Base-by-base conservation (phyloP, 129 eudicot species). In the Erigeron canadensis region DNA sequence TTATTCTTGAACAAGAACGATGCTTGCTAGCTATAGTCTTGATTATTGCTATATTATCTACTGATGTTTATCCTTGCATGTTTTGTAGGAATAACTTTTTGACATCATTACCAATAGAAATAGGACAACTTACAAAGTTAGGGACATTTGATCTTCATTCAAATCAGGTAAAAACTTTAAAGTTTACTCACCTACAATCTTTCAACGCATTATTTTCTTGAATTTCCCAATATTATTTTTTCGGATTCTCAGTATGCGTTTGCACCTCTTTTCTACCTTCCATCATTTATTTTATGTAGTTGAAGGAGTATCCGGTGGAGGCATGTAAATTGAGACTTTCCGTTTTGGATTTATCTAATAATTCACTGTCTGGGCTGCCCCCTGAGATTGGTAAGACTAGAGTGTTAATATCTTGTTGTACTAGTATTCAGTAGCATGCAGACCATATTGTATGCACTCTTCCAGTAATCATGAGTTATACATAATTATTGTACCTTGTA, bases 61-160 rank as follows among this genome's bases (percentile, higher is more conserved):
- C 40, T 41, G 62, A 69, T 63, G 9, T 47, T 71, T 62, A 42
- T 67, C 34, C 65, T 46, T 55, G 19, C 63, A 44, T 28, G 46
- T 40, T 66, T 18, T 47, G 58, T 75, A 95, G 99, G 89, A 90
- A 78, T 79, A 95, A 95, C 77, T 48, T 72, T 70, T 77, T 95
- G 78, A 79, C 89, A 62, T 73, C 89, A 55, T 77, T 95, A 80
- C 99, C 99, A 22, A 37, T 82, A 21, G 90, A 83, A 81, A 80
- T 90, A 63, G 91, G 96, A 75, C 84, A 83, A 74, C 92, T 95
- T 79, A 69, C 81, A 22, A 83, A 78, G 72, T 79, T 95, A 71
- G 97, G 99, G 69, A 80, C 90, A 67, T 79, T 95, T 51, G 89
- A 95, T 88, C 96, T 95, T 85, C 96, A 84, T 74, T 95, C 99